phyloP scores from a whole-genome alignment of 148 eudicot genomes.

The Euryodendron excelsum region DNA sequence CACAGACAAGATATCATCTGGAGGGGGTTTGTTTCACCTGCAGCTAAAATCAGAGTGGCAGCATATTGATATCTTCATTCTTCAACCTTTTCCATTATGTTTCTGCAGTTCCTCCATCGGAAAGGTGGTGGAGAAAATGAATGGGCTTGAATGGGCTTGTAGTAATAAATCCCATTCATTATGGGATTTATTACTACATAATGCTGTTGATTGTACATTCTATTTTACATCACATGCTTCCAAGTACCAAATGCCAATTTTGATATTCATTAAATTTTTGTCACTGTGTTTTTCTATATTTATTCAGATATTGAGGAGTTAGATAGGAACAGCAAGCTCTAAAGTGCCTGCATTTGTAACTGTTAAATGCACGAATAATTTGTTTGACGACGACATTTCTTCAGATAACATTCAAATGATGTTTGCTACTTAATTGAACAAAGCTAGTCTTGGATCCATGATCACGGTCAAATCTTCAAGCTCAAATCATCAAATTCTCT shows the following conservation, averaged over 20 bases:
- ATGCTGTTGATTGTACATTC: neutral
- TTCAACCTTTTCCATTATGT: neutral
- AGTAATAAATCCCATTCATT: neutral
- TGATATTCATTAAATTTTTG: neutral
- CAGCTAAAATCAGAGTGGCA: neutral
- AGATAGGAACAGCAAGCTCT: neutral
- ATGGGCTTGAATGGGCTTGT: too few species aligned
- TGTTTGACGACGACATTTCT: too few species aligned
- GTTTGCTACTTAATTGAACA: too few species aligned
- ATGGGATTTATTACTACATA: neutral
- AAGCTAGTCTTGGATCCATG: too few species aligned
- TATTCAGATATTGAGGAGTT: neutral
- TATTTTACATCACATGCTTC: neutral
- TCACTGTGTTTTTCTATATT: neutral
- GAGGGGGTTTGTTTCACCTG: neutral
- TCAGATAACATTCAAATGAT: too few species aligned
- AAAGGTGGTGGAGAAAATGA: neutral
- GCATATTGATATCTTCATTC: neutral
- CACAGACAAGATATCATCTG: neutral
- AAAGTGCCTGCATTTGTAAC: too few species aligned
- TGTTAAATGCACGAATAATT: too few species aligned
- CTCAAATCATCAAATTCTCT: too few species aligned
- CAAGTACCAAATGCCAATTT: neutral
- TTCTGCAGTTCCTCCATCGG: neutral
- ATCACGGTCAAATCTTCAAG: too few species aligned